These are phyloP conservation scores for Picochlorum sp. DNA, from an alignment of 139 green algal genomes.

Conservation along the genomic window DNA sequence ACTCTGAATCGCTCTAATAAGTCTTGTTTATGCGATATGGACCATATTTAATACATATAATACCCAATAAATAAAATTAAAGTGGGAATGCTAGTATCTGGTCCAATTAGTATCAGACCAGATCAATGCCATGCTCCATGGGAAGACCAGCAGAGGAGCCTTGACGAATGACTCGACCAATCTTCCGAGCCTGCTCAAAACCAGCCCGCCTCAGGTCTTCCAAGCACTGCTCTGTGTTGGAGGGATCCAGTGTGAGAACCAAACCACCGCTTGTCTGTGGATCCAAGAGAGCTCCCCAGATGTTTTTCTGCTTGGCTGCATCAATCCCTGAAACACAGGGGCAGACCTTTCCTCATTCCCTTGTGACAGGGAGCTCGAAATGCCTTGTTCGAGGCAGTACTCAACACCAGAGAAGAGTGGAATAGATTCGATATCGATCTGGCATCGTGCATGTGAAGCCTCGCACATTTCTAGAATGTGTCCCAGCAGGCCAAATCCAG, in stretches of 20 bases:
- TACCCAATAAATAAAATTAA: too few species aligned
- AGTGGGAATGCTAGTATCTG: too few species aligned
- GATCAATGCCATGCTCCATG: too few species aligned
- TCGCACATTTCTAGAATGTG: conserved; percentile 66
- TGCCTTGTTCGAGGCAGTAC: conserved; percentile 32
- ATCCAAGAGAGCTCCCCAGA: conserved; percentile 61
- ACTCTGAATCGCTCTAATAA: too few species aligned
- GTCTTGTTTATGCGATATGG: too few species aligned
- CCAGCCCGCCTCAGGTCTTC: conserved; percentile 33
- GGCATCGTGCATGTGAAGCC: conserved; percentile 36
- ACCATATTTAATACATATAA: too few species aligned
- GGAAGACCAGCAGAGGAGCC: too few species aligned
- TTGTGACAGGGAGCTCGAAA: conserved; percentile 49
- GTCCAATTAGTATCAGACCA: too few species aligned
- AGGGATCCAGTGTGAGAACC: conserved; percentile 48
- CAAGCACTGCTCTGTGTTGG: conserved; percentile 32
- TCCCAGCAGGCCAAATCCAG: conserved; percentile 85
- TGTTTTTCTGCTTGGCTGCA: not conserved
- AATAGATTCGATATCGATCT: conserved; percentile 33
- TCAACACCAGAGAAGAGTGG: conserved; percentile 51
- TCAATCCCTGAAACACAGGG: not conserved
- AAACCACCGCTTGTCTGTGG: conserved; percentile 70
- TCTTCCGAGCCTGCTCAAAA: conserved; percentile 38
- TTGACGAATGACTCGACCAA: conserved; percentile 30
- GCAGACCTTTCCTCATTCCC: conserved; percentile 36